Evolutionary conservation across 345 rosid genomes (phyloP).

Genomic region (Clausena lansium): DNA sequence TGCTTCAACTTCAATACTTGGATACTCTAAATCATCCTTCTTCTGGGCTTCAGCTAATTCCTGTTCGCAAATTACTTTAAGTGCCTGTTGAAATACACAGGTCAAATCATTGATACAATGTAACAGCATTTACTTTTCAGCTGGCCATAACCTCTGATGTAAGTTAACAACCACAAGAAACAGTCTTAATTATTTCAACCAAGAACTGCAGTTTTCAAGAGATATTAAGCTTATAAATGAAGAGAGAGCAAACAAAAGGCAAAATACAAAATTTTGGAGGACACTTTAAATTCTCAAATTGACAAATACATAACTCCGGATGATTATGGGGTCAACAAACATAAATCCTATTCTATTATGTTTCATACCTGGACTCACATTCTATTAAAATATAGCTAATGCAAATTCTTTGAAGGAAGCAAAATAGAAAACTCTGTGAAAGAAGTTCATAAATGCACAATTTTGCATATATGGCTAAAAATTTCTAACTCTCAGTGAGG

Average conservation of each 20-base stretch:
- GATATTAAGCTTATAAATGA: background rate
- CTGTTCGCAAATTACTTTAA: conserved; percentile 80
- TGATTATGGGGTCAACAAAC: background rate
- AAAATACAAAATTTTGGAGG: too few species aligned
- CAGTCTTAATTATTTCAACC: background rate
- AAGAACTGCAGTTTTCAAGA: background rate
- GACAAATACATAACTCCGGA: too few species aligned
- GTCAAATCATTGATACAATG: background rate
- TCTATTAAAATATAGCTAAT: background rate
- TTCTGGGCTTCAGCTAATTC: conserved; percentile 85
- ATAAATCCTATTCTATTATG: background rate
- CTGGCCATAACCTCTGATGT: background rate
- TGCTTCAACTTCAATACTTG: conserved; percentile 56
- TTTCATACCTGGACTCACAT: background rate
- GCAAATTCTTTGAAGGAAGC: background rate
- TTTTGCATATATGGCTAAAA: too few species aligned
- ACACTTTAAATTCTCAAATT: too few species aligned
- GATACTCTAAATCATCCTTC: conserved; percentile 79
- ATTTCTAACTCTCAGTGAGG: background rate
- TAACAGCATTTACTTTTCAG: background rate
- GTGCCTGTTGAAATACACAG: conserved; percentile 43
- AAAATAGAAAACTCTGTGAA: background rate
- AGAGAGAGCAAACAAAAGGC: too few species aligned
- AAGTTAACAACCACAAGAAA: background rate
- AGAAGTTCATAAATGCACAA: background rate